phyloP scores from a whole-genome alignment of 495 filamentous ascomycete species.

The Aspergillus avenaceus region DNA sequence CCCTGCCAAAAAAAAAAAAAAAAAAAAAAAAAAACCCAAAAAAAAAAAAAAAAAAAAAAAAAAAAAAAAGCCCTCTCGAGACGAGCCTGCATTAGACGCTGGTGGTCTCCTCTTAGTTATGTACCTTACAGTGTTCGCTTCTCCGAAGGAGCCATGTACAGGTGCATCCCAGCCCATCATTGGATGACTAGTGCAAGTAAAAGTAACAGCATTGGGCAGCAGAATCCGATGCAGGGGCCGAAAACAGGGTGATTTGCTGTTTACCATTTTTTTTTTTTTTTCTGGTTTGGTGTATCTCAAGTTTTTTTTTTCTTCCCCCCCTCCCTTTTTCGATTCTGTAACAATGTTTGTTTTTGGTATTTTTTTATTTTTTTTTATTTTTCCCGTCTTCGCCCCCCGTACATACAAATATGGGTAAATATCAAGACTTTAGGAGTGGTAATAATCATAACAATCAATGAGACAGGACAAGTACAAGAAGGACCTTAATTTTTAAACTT shows the following conservation, averaged over 20 bases:
- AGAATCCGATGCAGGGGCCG: constrained; percentile 8
- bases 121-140: background rate
- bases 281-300: background rate
- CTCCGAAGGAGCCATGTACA: background rate
- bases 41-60: no score
- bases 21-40: no score
- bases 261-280: background rate
- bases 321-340: background rate
- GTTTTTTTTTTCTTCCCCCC: background rate
- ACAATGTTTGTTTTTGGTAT: background rate
- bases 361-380: background rate
- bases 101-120: no score
- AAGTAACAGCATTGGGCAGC: constrained; percentile 6
- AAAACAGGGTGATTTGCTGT: constrained; percentile 1
- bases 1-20: background rate
- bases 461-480: no score
- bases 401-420: no score
- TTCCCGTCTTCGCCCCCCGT: no score
- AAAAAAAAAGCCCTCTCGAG: no score
- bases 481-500: background rate
- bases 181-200: background rate
- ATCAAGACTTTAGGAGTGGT: no score
- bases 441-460: no score
- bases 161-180: constrained; percentile 1
- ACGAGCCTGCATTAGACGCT: no score